Conservation (phyloP, 2,329 filamentous ascomycete species). For the Drechslerella coelobrocha region DNA sequence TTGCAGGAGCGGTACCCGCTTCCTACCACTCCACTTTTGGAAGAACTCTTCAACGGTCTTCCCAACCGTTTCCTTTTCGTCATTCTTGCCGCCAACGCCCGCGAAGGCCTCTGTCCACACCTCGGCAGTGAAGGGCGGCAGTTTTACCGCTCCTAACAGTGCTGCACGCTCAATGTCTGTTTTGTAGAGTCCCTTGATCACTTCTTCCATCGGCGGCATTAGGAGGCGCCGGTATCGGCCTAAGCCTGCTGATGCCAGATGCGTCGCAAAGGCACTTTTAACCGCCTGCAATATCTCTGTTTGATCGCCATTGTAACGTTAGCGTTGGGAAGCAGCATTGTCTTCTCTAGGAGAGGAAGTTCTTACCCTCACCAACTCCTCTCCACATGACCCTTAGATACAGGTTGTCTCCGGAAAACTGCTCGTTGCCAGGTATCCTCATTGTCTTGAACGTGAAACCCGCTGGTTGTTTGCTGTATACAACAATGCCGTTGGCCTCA, state of each 20-base stretch:
- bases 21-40: constrained; percentile 50
- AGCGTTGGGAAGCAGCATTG: background rate
- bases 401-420: constrained; percentile 61
- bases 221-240: constrained; percentile 60
- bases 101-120: constrained; percentile 64
- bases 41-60: constrained; percentile 59
- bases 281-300: constrained; percentile 40
- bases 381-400: constrained; percentile 58
- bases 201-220: constrained; percentile 56
- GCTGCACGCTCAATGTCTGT: constrained; percentile 67
- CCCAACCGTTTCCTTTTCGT: constrained; percentile 57
- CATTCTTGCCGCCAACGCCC: constrained; percentile 62
- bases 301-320: background rate
- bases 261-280: constrained; percentile 11
- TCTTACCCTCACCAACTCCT: constrained; percentile 22
- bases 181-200: constrained; percentile 59
- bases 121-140: constrained; percentile 61
- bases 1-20: constrained; percentile 50
- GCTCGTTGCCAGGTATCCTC: constrained; percentile 27
- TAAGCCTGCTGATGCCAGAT: constrained; percentile 21
- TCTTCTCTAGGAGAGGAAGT: constrained; percentile 27
- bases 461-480: constrained; percentile 61
- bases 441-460: constrained; percentile 33
- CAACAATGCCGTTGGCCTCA: constrained; percentile 44
- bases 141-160: constrained; percentile 64